A percentile compares a stretch with the other conserved stretches of the same genome.
Evolutionary conservation across 2,329 filamentous ascomycete species (phyloP).

Genomic region (Colletotrichum chlorophyti): DNA sequence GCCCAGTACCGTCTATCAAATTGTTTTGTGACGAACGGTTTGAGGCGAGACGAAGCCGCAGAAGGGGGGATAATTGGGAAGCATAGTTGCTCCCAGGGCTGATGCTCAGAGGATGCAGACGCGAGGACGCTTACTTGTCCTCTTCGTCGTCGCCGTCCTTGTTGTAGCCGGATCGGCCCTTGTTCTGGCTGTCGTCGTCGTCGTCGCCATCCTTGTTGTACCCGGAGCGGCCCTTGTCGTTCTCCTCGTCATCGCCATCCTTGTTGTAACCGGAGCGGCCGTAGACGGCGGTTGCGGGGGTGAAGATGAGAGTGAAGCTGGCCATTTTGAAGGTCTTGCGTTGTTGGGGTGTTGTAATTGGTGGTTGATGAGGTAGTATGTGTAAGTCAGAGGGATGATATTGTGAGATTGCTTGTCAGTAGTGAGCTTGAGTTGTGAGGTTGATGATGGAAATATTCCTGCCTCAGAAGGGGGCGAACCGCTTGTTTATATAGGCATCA

Average conservation of each 20-base stretch:
- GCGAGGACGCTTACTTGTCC: constrained; percentile 36
- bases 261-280: constrained; percentile 53
- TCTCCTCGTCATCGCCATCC: constrained; percentile 39
- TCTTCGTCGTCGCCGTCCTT: constrained; percentile 47
- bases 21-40: too few relatives aligned
- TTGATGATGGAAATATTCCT: constrained; percentile 9
- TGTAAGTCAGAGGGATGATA: constrained; percentile 27
- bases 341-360: constrained; percentile 1
- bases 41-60: background rate
- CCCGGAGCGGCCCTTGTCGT: constrained; percentile 45
- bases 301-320: constrained; percentile 39
- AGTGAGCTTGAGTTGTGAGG: constrained; percentile 13
- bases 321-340: constrained; percentile 44
- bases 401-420: background rate
- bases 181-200: constrained; percentile 41
- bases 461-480: constrained; percentile 4
- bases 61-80: background rate
- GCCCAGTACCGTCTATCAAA: background rate
- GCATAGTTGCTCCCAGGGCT: background rate
- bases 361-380: constrained; percentile 3
- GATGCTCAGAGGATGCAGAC: background rate
- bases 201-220: constrained; percentile 47
- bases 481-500: constrained; percentile 23
- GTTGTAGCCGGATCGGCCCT: constrained; percentile 57
- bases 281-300: constrained; percentile 42